These are phyloP conservation scores for Cudoniella acicularis DNA, from an alignment of 495 filamentous ascomycete species.

Conservation along the genomic window DNA sequence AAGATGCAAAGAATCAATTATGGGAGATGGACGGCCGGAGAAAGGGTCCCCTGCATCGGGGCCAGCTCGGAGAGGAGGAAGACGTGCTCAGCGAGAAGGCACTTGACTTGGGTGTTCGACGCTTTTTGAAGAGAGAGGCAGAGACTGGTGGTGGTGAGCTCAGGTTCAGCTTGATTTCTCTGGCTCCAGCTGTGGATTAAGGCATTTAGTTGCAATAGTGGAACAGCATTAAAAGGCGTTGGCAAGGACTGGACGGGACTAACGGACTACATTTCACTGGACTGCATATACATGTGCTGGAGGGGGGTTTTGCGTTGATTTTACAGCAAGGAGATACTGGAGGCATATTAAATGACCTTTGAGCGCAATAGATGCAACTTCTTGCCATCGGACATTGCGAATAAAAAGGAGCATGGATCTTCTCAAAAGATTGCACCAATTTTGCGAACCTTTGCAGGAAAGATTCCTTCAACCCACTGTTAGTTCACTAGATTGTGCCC, in stretches of 20 bases:
- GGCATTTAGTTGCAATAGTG: background rate
- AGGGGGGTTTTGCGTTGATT: too few relatives aligned
- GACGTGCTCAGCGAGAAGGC: slow-evolving; percentile 70
- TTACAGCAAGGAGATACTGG: too few relatives aligned
- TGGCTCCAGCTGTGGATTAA: slow-evolving; percentile 63
- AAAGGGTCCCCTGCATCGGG: slow-evolving; percentile 73
- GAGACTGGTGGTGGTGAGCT: slow-evolving; percentile 53
- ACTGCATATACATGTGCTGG: too few relatives aligned
- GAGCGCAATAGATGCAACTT: too few relatives aligned
- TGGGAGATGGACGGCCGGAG: slow-evolving; percentile 84
- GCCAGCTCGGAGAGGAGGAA: slow-evolving; percentile 56
- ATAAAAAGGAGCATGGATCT: too few relatives aligned
- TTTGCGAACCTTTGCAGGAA: too few relatives aligned
- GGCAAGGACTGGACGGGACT: background rate
- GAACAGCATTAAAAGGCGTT: background rate
- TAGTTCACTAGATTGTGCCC: too few relatives aligned
- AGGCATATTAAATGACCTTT: too few relatives aligned
- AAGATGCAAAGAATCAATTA: slow-evolving; percentile 58
- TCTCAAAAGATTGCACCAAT: too few relatives aligned
- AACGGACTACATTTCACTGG: too few relatives aligned
- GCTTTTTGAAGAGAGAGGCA: slow-evolving; percentile 61
- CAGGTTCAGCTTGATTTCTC: slow-evolving; percentile 69
- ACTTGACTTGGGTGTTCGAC: slow-evolving; percentile 59
- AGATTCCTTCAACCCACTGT: too few relatives aligned
- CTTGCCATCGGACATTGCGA: too few relatives aligned